phyloP scores from a whole-genome alignment of 1,284 basidiomycete genomes.

The Ustilago sp. region DNA sequence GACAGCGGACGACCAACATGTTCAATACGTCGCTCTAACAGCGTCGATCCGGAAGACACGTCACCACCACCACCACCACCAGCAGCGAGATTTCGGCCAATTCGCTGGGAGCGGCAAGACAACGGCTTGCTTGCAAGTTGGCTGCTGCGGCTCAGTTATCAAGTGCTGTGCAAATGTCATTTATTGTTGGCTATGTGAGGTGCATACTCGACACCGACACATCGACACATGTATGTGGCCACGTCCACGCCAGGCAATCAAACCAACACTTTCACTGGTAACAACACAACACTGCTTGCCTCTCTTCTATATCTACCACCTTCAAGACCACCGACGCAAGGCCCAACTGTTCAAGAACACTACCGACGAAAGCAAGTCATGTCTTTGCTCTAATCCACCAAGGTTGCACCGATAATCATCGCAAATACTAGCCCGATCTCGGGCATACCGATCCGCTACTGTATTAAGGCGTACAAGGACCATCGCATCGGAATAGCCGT shows the following conservation, averaged over 20 bases:
- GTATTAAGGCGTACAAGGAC: background rate
- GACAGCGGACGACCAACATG: background rate
- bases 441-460: too few species aligned
- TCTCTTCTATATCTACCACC: background rate
- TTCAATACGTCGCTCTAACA: background rate
- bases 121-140: background rate
- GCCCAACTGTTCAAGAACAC: background rate
- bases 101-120: slow-evolving; percentile 3
- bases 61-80: slow-evolving; percentile 14
- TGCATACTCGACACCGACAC: slow-evolving; percentile 7
- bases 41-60: slow-evolving; percentile 8
- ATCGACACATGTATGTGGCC: background rate
- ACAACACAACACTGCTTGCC: background rate
- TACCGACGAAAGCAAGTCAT: background rate
- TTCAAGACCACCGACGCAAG: background rate
- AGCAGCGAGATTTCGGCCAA: slow-evolving; percentile 5
- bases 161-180: background rate
- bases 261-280: background rate
- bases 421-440: background rate
- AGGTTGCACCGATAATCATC: background rate
- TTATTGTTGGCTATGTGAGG: background rate
- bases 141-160: background rate
- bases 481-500: background rate
- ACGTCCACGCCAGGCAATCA: background rate
- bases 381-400: background rate